A percentile compares a stretch with the other conserved stretches of the same genome.
These are phyloP conservation scores for Triticum dicoccoides DNA, from an alignment of 176 grass and related monocot species.

Conservation along the genomic window DNA sequence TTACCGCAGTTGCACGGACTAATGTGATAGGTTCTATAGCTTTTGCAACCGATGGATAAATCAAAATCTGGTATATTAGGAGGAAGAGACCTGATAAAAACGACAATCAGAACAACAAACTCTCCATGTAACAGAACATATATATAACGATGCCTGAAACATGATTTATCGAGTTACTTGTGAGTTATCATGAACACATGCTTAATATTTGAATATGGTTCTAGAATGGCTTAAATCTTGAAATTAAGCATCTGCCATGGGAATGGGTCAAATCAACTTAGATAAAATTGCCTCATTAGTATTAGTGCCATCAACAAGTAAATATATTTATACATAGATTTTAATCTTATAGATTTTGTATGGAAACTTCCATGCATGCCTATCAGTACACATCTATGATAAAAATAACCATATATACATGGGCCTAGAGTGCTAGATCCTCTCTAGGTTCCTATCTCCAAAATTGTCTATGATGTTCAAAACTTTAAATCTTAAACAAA, in stretches of 20 bases:
- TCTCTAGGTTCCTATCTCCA: background rate
- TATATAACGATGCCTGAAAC: background rate
- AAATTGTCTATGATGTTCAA: background rate
- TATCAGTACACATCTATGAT: background rate
- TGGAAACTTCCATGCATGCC: background rate
- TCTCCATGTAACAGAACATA: conserved; percentile 8
- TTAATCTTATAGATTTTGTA: background rate
- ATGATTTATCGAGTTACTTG: background rate
- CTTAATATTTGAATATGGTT: background rate
- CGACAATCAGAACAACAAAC: conserved; percentile 23
- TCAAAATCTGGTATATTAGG: conserved; percentile 68
- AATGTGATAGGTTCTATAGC: conserved; percentile 52
- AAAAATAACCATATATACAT: background rate
- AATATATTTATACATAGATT: background rate
- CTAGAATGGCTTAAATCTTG: background rate
- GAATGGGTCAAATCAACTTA: background rate
- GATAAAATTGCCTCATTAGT: background rate
- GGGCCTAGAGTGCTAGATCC: background rate
- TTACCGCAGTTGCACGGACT: conserved; percentile 61
- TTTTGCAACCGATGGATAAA: conserved; percentile 74
- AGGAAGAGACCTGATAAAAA: conserved; percentile 53
- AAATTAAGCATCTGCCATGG: background rate
- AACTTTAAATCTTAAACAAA: background rate
- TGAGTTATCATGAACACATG: background rate
- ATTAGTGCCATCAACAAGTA: background rate